These are phyloP conservation scores for Erythrophleum ivorense DNA, from an alignment of 331 rosid species.

Conservation along the genomic window DNA sequence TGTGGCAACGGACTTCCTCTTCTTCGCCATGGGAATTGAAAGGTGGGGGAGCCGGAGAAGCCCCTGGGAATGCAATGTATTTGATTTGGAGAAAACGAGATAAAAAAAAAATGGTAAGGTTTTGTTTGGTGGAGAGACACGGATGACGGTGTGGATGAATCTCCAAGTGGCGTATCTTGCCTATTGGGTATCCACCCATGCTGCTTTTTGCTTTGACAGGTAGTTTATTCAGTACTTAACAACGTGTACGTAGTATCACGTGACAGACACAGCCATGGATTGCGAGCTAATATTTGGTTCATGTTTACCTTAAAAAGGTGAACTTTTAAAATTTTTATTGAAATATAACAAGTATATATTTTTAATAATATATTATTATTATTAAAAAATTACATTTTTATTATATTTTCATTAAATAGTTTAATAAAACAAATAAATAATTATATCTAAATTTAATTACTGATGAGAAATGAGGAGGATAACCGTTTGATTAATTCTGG, in stretches of 20 bases:
- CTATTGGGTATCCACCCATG: background rate
- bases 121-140: background rate
- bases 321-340: too few species aligned
- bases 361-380: too few species aligned
- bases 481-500: too few species aligned
- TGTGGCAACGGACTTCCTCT: constrained; percentile 56
- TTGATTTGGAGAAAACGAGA: background rate
- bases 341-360: too few species aligned
- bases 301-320: too few species aligned
- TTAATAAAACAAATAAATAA: too few species aligned
- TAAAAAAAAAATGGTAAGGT: background rate
- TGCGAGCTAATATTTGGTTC: background rate
- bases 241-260: background rate
- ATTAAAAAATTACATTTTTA: too few species aligned
- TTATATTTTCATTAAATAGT: too few species aligned
- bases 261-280: background rate
- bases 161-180: constrained; percentile 36
- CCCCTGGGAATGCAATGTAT: background rate
- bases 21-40: constrained; percentile 45
- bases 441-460: too few species aligned
- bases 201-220: background rate
- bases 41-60: background rate
- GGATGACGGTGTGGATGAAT: constrained; percentile 15
- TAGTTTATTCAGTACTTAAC: background rate
- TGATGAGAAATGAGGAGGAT: too few species aligned